Conservation (phyloP, 2,329 filamentous ascomycete genomes). For the Alternaria rosae region DNA sequence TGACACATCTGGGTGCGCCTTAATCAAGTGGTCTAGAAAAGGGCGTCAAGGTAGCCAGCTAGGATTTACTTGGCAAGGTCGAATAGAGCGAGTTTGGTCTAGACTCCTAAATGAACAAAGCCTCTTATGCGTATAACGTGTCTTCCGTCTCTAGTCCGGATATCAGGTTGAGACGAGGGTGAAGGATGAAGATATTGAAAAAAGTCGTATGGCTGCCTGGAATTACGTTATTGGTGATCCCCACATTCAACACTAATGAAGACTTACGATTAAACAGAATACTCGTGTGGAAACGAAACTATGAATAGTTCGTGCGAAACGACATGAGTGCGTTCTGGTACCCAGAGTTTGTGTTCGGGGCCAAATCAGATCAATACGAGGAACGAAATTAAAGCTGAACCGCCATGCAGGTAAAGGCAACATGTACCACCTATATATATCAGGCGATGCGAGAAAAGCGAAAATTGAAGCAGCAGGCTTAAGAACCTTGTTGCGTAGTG, state of each 20-base stretch:
- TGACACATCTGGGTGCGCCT: neutral
- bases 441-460: neutral
- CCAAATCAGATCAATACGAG: neutral
- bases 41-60: neutral
- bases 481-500: neutral
- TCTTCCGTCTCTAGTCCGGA: neutral
- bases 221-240: neutral
- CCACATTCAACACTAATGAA: neutral
- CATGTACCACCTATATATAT: neutral
- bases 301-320: neutral
- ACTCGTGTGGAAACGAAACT: neutral
- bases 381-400: neutral
- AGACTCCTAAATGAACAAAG: neutral
- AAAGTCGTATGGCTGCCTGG: neutral
- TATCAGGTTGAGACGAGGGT: neutral
- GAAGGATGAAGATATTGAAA: neutral
- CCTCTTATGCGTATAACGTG: neutral
- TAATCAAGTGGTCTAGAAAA: neutral
- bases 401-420: neutral
- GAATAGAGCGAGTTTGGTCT: neutral
- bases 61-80: neutral
- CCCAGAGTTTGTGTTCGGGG: neutral
- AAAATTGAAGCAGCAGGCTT: neutral
- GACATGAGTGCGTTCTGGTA: neutral
- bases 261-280: neutral